Evolutionary conservation across 495 filamentous ascomycete genomes (phyloP).

Genomic region (Podospora bellae-mahoneyi): DNA sequence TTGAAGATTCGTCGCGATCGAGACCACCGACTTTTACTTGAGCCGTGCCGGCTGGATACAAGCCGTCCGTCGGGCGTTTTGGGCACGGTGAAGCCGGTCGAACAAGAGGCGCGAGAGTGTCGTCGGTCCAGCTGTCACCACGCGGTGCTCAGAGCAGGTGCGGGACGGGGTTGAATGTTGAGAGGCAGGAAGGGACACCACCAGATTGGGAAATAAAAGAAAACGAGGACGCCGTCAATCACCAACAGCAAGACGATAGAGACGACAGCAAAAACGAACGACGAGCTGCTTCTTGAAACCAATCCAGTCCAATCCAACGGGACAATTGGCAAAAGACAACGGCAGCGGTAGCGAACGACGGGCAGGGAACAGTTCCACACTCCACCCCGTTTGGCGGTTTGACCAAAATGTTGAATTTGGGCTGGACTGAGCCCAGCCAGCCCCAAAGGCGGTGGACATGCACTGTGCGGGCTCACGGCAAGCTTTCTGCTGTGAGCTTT

Average conservation of each 20-base stretch:
- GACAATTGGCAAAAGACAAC: slow-evolving; percentile 4
- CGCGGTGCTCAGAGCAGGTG: not conserved
- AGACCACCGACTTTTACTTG: not conserved
- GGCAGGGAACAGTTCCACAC: slow-evolving; percentile 10
- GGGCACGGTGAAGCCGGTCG: not conserved
- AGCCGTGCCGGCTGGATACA: not conserved
- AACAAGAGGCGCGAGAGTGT: not conserved
- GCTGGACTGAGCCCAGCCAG: slow-evolving; percentile 10
- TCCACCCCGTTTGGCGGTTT: slow-evolving; percentile 19
- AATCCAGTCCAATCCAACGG: slow-evolving; percentile 6
- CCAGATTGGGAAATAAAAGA: not conserved
- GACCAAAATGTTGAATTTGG: slow-evolving; percentile 25
- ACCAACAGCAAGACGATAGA: not conserved
- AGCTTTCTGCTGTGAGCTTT: slow-evolving; percentile 3
- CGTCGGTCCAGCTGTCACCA: not conserved
- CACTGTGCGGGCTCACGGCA: not conserved
- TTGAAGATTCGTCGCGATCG: not conserved
- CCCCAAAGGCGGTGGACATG: slow-evolving; percentile 3
- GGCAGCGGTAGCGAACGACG: slow-evolving; percentile 5
- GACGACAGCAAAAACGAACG: slow-evolving; percentile 6
- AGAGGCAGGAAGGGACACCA: slow-evolving; percentile 1
- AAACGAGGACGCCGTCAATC: not conserved
- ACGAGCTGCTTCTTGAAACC: slow-evolving; percentile 2
- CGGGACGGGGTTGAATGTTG: not conserved
- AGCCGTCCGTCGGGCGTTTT: not conserved